Evolutionary conservation across 495 filamentous ascomycete species (phyloP).

Genomic region (Chlorociboria aeruginascens): DNA sequence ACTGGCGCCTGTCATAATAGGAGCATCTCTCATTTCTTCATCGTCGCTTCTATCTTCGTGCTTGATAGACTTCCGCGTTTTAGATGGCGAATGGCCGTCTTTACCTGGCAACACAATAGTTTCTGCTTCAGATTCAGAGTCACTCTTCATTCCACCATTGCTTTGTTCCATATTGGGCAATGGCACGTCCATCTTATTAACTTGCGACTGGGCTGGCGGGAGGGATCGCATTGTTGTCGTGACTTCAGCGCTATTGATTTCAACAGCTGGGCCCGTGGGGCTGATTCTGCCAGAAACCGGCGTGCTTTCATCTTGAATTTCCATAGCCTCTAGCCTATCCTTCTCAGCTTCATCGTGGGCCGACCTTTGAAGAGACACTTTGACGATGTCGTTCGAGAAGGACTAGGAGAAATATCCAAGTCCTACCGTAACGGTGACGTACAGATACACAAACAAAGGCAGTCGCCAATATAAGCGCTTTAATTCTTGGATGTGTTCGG

Average conservation of each 20-base stretch:
- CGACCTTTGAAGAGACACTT: constrained; percentile 17
- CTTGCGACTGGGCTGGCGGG: constrained; percentile 5
- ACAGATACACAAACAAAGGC: too few species aligned
- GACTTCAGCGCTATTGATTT: constrained; percentile 2
- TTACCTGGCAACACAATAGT: constrained; percentile 68
- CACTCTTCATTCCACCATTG: constrained; percentile 35
- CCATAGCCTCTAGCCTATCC: constrained; percentile 17
- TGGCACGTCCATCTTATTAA: constrained; percentile 14
- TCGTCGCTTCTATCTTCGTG: constrained; percentile 53
- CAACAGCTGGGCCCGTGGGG: constrained; percentile 1
- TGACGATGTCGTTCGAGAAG: constrained; percentile 16
- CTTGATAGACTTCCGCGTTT: constrained; percentile 56
- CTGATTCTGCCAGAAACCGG: constrained; percentile 4
- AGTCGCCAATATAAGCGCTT: too few species aligned
- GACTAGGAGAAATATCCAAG: constrained; percentile 20
- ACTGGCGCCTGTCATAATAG: constrained; percentile 24
- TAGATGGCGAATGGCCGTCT: constrained; percentile 55
- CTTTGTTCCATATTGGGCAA: constrained; percentile 15
- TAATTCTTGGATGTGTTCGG: too few species aligned
- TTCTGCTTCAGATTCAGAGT: constrained; percentile 76
- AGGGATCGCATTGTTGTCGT: constrained; percentile 16
- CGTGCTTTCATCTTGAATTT: constrained; percentile 8
- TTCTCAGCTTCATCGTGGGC: constrained; percentile 16
- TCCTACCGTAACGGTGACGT: constrained; percentile 1
- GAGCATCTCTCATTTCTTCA: constrained; percentile 24